Evolutionary conservation across 2,329 filamentous ascomycete species (phyloP).

Genomic region (Pezicula neosporulosa): DNA sequence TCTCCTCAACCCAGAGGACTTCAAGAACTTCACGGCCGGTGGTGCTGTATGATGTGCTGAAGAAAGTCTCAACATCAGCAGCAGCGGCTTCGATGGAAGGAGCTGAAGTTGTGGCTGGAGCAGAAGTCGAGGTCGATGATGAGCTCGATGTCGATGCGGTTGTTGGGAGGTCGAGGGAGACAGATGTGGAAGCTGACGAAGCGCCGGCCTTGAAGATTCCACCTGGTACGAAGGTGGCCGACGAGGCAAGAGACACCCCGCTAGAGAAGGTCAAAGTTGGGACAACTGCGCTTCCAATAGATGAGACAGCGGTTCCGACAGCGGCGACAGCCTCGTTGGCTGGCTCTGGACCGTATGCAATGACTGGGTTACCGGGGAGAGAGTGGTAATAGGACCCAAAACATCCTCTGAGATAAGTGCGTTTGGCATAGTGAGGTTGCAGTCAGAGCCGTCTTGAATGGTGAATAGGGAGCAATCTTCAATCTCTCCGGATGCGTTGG

Average conservation of each 20-base stretch:
- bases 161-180: not conserved
- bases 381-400: slow-evolving; percentile 42
- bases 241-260: slow-evolving; percentile 13
- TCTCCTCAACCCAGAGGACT: slow-evolving; percentile 53
- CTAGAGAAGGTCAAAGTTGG: slow-evolving; percentile 26
- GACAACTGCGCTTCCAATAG: slow-evolving; percentile 15
- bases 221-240: slow-evolving; percentile 21
- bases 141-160: not conserved
- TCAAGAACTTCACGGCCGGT: slow-evolving; percentile 47
- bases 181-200: not conserved
- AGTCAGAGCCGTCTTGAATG: slow-evolving; percentile 59
- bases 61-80: slow-evolving; percentile 22
- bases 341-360: slow-evolving; percentile 41
- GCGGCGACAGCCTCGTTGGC: slow-evolving; percentile 25
- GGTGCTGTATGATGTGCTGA: slow-evolving; percentile 52
- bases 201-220: slow-evolving; percentile 26
- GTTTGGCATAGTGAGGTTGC: slow-evolving; percentile 60
- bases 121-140: not conserved
- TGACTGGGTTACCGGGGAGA: slow-evolving; percentile 67
- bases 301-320: slow-evolving; percentile 10
- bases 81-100: slow-evolving; percentile 14
- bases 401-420: slow-evolving; percentile 57
- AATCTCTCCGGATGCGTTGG: slow-evolving; percentile 64
- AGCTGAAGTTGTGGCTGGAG: slow-evolving; percentile 1
- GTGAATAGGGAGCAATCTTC: slow-evolving; percentile 73